Base-by-base conservation (phyloP, 768 basidiomycete species). In the Tylopilus cervinicoccineus region DNA sequence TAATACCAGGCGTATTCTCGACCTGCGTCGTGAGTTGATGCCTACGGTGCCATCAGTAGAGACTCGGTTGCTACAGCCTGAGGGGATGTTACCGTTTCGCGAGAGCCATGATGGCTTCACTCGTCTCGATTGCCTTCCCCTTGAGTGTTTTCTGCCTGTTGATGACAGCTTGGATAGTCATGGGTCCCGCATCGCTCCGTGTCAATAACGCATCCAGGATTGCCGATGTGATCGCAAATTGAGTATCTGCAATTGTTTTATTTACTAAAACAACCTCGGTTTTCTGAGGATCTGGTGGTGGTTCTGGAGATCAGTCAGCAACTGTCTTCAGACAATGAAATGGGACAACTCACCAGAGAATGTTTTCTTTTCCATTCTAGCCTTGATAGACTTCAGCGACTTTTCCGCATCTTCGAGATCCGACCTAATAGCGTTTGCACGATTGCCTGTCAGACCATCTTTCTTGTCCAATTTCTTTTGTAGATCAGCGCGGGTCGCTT, bases 351-450 rank as follows among this genome's bases (percentile, higher is more conserved):
- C 10, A 60, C 64, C 50, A 20, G 57, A 48, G 26, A 66, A 65
- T 12, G 27, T 46, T 26, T 48, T 62, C 28, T 60, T 66, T 19
- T 7, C 32, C 0, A 60, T 40, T 28, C 64, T 60, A 13, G 36
- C 43, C 13, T 52, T 51, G 34, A 55, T 13, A 13, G 27, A 38
- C 1, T 2, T n/a, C 6, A 62, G 27, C 13, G 38, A 54, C 36
- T 53, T 53, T 17, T 46, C 48, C 1, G 11, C 1, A 7, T 64
- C 62, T 6, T 56, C 47, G 13, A 66, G 27, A 36, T 64, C 55
- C 8, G 52, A 47, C 32, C 43, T 33, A 41, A 64, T 32, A 1
- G 19, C 42, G 7, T 46, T 50, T 8, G 54, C 55, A 14, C 2
- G 8, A 4, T 17, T 29, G 1, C 32, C 3, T 2, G 0, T 2